A percentile compares a stretch with the other conserved stretches of the same genome.
Conservation (phyloP, 805 yeast genomes). For the Candida xiaguanensis region DNA sequence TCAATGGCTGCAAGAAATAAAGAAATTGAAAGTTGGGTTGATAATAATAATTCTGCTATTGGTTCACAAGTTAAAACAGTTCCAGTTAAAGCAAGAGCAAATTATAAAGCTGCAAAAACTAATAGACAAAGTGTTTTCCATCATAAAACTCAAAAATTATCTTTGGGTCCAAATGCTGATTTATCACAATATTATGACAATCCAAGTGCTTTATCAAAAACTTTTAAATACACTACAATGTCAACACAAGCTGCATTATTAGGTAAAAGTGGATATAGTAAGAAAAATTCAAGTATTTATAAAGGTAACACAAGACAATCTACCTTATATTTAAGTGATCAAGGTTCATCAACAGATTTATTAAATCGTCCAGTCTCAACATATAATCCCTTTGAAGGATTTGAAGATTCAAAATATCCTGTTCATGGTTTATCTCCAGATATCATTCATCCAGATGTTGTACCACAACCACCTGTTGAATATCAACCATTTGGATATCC, state of each 20-base stretch:
- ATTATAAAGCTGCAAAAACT: slow-evolving; percentile 33
- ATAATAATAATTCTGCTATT: slow-evolving; percentile 43
- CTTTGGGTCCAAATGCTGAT: slow-evolving; percentile 39
- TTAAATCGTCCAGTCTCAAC: slow-evolving; percentile 26
- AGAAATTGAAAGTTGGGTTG: slow-evolving; percentile 83
- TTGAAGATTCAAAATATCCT: slow-evolving; percentile 26
- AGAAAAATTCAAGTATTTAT: slow-evolving; percentile 12
- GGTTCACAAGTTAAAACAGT: slow-evolving; percentile 52
- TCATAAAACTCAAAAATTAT: slow-evolving; percentile 15
- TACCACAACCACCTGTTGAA: slow-evolving; percentile 87
- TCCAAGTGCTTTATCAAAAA: slow-evolving; percentile 28
- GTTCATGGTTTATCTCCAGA: slow-evolving; percentile 53
- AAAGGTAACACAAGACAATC: slow-evolving; percentile 23
- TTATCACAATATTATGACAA: slow-evolving; percentile 33
- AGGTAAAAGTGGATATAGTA: slow-evolving; percentile 14
- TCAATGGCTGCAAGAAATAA: slow-evolving; percentile 61
- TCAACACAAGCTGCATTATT: slow-evolving; percentile 53
- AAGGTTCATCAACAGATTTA: slow-evolving; percentile 32
- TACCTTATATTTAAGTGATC: slow-evolving; percentile 26
- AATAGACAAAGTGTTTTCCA: slow-evolving; percentile 42
- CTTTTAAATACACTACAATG: slow-evolving; percentile 58
- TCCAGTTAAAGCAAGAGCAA: slow-evolving; percentile 51
- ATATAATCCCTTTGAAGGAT: slow-evolving; percentile 30
- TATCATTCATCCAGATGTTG: slow-evolving; percentile 68
- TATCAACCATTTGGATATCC: slow-evolving; percentile 88